phyloP scores from a whole-genome alignment of 2,329 filamentous ascomycete species.

The Botrytis fabae region DNA sequence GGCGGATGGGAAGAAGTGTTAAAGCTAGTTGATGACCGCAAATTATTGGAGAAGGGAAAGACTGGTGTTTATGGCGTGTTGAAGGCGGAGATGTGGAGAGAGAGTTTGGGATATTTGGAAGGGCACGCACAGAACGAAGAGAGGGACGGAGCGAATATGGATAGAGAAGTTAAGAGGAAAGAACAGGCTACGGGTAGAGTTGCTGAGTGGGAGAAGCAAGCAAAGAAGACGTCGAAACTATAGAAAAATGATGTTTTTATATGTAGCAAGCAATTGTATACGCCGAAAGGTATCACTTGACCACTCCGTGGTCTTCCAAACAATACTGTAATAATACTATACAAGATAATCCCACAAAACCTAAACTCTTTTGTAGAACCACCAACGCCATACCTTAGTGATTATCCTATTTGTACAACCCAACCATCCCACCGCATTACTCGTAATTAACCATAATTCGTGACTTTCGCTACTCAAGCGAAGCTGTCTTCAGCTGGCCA shows the following conservation, averaged over 20 bases:
- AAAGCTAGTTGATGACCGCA: slow-evolving; percentile 57
- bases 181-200: slow-evolving; percentile 31
- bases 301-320: slow-evolving; percentile 11
- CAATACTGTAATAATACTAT: slow-evolving; percentile 23
- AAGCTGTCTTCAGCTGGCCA: slow-evolving; percentile 41
- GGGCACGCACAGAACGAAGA: slow-evolving; percentile 53
- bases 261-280: slow-evolving; percentile 3
- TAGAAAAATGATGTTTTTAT: slow-evolving; percentile 25
- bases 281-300: slow-evolving; percentile 12
- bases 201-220: slow-evolving; percentile 36
- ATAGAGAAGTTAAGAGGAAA: slow-evolving; percentile 39
- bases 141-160: slow-evolving; percentile 47
- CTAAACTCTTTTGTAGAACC: slow-evolving; percentile 13
- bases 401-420: slow-evolving; percentile 28
- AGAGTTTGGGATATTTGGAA: slow-evolving; percentile 60
- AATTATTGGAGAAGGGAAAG: slow-evolving; percentile 61
- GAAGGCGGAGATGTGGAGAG: slow-evolving; percentile 75
- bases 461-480: slow-evolving; percentile 30
- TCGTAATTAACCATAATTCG: slow-evolving; percentile 27
- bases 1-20: slow-evolving; percentile 66
- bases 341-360: slow-evolving; percentile 21
- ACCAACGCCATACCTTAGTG: slow-evolving; percentile 19
- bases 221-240: slow-evolving; percentile 32
- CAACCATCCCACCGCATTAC: slow-evolving; percentile 26
- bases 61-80: slow-evolving; percentile 68